Percentiles rank a stretch among this genome's conserved stretches.
Evolutionary conservation across 2,329 filamentous ascomycete genomes (phyloP).

Genomic region (Sordariomycetes sp.): DNA sequence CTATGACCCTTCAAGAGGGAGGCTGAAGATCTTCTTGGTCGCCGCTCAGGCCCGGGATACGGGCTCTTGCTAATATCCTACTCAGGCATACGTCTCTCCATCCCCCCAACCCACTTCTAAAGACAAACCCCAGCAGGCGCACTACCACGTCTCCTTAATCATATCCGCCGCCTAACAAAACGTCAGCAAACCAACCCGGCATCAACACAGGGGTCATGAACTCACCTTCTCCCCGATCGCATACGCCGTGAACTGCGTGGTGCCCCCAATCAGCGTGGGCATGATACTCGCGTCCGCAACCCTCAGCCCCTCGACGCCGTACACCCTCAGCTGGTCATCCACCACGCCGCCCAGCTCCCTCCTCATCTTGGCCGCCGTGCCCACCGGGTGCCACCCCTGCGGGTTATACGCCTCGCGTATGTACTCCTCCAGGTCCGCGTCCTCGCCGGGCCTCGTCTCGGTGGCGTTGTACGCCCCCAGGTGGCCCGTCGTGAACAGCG

Average conservation of each 20-base stretch:
- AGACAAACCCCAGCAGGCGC: neutral
- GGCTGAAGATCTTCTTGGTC: too few relatives aligned
- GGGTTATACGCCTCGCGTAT: neutral
- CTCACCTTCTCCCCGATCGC: constrained; percentile 20
- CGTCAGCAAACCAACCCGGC: neutral
- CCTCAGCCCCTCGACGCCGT: constrained; percentile 12
- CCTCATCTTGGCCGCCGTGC: constrained; percentile 24
- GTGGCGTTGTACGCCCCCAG: neutral
- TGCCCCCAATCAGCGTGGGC: constrained; percentile 15
- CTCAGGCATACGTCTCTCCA: neutral
- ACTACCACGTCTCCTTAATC: neutral
- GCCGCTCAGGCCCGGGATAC: too few relatives aligned
- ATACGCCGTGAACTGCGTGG: constrained; percentile 17
- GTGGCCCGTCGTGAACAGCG: constrained; percentile 11
- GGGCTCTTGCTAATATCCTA: too few relatives aligned
- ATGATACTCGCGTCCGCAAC: constrained; percentile 26
- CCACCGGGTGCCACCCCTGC: constrained; percentile 4
- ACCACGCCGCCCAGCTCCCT: constrained; percentile 26
- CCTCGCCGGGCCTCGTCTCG: neutral
- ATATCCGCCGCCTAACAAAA: neutral
- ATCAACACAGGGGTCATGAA: neutral
- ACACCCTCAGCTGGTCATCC: constrained; percentile 14
- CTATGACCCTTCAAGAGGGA: too few relatives aligned
- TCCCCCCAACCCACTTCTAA: neutral
- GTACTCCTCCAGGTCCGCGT: neutral